These are phyloP conservation scores for Tanacetum coccineum DNA, from an alignment of 129 eudicot genomes.

Conservation along the genomic window DNA sequence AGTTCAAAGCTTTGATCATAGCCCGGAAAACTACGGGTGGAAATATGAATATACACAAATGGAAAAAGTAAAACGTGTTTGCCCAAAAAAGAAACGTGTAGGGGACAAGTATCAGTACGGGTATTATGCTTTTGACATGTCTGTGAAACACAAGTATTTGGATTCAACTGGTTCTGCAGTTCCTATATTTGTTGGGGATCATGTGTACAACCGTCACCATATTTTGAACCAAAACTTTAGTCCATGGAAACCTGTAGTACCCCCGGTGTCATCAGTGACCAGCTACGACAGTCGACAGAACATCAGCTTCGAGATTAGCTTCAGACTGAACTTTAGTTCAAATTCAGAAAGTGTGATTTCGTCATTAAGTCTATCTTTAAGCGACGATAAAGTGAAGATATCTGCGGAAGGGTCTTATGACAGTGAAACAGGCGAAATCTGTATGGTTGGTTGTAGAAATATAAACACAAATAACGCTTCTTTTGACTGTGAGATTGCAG, in stretches of 20 bases:
- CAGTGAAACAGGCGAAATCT: conserved; percentile 47
- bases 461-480: conserved; percentile 19
- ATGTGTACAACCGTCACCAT: conserved; percentile 2
- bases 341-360: conserved; percentile 20
- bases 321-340: conserved; percentile 1
- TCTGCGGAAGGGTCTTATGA: conserved; percentile 74
- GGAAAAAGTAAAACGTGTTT: conserved; percentile 36
- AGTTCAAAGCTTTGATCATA: conserved; percentile 32
- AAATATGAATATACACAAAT: conserved; percentile 55
- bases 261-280: neutral
- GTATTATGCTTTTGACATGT: conserved; percentile 38
- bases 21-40: conserved; percentile 21
- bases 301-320: conserved; percentile 43
- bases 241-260: neutral
- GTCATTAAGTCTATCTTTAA: conserved; percentile 22
- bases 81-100: conserved; percentile 24
- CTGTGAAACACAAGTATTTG: conserved; percentile 27
- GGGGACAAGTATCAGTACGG: conserved; percentile 39
- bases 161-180: conserved; percentile 44
- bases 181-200: conserved; percentile 44
- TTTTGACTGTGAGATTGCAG: conserved; percentile 58
- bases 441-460: conserved; percentile 73
- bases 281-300: conserved; percentile 24
- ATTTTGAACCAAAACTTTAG: neutral
- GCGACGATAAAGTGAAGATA: conserved; percentile 23